Evolutionary conservation across 2,329 filamentous ascomycete species (phyloP), one percentile per base, ranked within the genome.

Genomic region (Myriosclerotinia duriaeana): DNA sequence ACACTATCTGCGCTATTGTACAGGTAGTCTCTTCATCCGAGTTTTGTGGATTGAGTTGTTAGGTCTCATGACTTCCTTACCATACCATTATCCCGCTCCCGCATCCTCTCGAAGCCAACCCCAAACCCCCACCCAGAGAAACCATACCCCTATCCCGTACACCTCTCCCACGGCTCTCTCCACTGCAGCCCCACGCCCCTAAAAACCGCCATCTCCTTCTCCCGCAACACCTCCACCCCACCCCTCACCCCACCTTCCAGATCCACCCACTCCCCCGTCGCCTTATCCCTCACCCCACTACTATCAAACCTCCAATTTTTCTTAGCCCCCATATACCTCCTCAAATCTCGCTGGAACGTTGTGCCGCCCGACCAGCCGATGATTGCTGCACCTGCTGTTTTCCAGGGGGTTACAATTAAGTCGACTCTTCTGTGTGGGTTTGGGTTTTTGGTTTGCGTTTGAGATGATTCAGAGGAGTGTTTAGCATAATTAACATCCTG

Each of bases 381-480:
- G 5, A 98, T 84, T 0, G 93, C 94, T 72, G 93, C 97, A 0
- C 95, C 94, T 0, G 91, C 87, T 0, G 92, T 96, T 66, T 88
- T 89, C 91, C 94, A 97, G 0, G 93, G 92, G 30, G 87, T 88
- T 69, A 98, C 82, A 71, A 98, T 94, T 67, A 98, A 97, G 75
- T 98, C 94, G 1, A 98, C 93, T 55, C 94, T 84, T 26, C 93
- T 86, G 75, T 97, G 94, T 0, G 85, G 83, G 71, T 92, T 92
- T 0, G 87, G 84, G 68, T 93, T 93, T 73, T 84, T 85, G 1
- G 78, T 77, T 36, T 69, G 3, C 20, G 20, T 12, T 3, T n/a
- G n/a, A n/a, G n/a, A n/a, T n/a, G n/a, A n/a, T n/a, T n/a, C n/a
- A n/a, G n/a, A n/a, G 0, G 73, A 74, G 66, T 1, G 44, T 78